Base-by-base conservation (phyloP, 2,329 filamentous ascomycete genomes). In the Bipolaris zeicola region DNA sequence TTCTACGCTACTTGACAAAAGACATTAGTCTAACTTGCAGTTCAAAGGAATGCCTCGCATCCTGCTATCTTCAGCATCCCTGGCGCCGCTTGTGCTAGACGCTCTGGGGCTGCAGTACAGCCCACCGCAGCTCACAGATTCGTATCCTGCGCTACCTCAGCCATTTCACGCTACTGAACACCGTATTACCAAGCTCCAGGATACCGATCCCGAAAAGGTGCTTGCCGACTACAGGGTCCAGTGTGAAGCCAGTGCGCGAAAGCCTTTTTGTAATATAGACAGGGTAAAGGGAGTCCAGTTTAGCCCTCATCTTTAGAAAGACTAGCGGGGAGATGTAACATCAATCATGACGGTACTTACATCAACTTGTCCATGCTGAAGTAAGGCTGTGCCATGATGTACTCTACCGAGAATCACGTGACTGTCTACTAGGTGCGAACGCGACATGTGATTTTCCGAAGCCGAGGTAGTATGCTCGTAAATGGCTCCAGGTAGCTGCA, bases 61-160 rank as follows among this genome's bases (percentile, higher is more conserved):
- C 6, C 38, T 60, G 8, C 46, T 53, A 11, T 57, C 57, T 16
- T 34, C 57, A 18, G 57, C 57, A 20, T 47, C 57, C 11, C 36
- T 60, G 2, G 43, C 55, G 24, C 57, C 57, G 48, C 42, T 60
- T 14, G 46, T 57, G 18, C 41, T 60, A 3, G 57, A 60, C 6
- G 42, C 50, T 16, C 24, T 60, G 16, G 43, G 57, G 14, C 20
- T 60, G 7, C 22, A 52, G 11, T 38, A 57, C 33, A 51, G 42
- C n/a, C 38, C 41, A 26, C 50, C 57, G 5, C 50, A n/a, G 18
- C 38, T 60, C 2, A 43, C 54, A 10, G 46, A 50, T 13, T 39
- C 54, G 13, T 60, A 43, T 31, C 57, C 57, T 37, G 26, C 50
- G 10, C 28, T 60, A 38, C 57, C 57, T 10, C 46, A 43, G 34